Conservation (phyloP, 2,329 filamentous ascomycete species). For the Volutella citrinella region DNA sequence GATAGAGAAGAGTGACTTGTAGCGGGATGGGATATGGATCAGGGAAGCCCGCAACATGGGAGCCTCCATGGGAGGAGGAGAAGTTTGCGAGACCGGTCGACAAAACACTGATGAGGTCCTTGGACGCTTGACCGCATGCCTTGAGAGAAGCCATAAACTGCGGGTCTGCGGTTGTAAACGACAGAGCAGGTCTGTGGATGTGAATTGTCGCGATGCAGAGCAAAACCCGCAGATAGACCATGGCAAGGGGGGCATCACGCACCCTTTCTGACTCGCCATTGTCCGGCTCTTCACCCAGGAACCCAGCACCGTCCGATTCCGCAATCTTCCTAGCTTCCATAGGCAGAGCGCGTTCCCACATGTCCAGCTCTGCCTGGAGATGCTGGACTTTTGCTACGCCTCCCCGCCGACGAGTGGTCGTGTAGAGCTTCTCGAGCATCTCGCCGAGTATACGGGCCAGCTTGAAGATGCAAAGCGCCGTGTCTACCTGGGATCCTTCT, state of each 20-base stretch:
- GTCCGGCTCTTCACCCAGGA: no score
- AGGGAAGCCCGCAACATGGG: no score
- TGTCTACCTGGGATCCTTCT: conserved; percentile 22
- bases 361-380: conserved; percentile 21
- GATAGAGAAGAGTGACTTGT: conserved; percentile 15
- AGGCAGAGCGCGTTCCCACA: conserved; percentile 16
- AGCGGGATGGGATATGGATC: neutral
- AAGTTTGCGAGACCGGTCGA: neutral
- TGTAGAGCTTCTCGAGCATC: conserved; percentile 22
- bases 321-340: no score
- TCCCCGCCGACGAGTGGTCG: conserved; percentile 21
- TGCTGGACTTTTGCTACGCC: conserved; percentile 21
- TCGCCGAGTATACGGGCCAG: conserved; percentile 21
- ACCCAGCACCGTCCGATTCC: no score
- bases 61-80: neutral
- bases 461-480: conserved; percentile 21
- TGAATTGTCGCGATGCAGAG: conserved; percentile 21
- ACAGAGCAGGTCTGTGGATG: conserved; percentile 21
- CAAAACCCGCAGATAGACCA: conserved; percentile 10
- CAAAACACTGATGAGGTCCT: conserved; percentile 3
- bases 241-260: conserved; percentile 6
- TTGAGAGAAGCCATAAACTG: conserved; percentile 18
- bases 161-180: conserved; percentile 19
- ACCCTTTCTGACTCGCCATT: no score
- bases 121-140: conserved; percentile 12